These are phyloP conservation scores for Trichoderma sp. DNA, from an alignment of 2,329 filamentous ascomycete genomes.

Conservation along the genomic window DNA sequence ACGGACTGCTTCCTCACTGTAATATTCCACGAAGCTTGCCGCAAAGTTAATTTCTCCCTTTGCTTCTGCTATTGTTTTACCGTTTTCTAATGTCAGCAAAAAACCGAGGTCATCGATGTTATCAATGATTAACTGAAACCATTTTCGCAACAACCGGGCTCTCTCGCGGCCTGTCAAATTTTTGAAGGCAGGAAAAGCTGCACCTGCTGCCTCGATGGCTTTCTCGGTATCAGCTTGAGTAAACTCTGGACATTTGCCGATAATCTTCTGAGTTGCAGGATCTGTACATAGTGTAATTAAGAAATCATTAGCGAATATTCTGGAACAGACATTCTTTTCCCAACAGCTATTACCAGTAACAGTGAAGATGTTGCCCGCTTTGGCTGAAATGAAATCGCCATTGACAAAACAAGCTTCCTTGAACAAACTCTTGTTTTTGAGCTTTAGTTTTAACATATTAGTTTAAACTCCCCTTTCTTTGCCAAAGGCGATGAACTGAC, in stretches of 20 bases:
- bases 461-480: not conserved
- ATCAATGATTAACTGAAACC: not conserved
- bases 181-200: not conserved
- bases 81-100: not conserved
- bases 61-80: not conserved
- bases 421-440: not conserved
- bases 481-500: not conserved
- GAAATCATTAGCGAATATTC: not conserved
- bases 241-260: not conserved
- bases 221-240: not conserved
- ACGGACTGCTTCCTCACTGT: not conserved
- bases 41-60: not conserved
- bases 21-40: not conserved
- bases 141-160: not conserved
- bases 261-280: not conserved
- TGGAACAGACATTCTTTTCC: not conserved
- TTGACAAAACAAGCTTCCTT: not conserved
- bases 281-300: not conserved
- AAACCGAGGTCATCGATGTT: not conserved
- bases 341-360: not conserved
- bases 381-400: not conserved
- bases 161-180: not conserved
- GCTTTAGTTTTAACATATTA: not conserved
- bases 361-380: not conserved
- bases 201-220: not conserved